Percentiles rank a stretch among this genome's conserved stretches.
Conservation (phyloP, 108 stramenopile genomes). For the Chaetoceros tenuissimus region DNA sequence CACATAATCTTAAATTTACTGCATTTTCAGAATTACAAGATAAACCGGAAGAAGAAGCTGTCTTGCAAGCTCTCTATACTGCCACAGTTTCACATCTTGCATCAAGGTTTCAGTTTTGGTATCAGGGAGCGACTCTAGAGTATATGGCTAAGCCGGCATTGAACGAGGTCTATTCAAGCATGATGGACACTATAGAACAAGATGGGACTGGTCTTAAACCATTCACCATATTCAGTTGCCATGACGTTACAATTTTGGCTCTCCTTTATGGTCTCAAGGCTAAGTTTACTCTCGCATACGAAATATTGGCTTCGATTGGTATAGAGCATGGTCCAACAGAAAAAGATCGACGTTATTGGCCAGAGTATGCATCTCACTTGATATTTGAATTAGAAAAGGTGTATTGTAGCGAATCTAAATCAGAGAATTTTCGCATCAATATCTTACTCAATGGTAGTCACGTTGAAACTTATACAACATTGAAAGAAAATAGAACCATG, state of each 20-base stretch:
- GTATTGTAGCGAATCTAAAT: neutral
- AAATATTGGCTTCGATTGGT: constrained; percentile 1
- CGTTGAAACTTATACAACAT: constrained; percentile 4
- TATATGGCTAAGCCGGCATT: constrained; percentile 54
- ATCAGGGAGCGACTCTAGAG: constrained; percentile 41
- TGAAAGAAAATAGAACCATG: too few relatives aligned
- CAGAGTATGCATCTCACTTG: constrained; percentile 23
- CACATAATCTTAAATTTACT: constrained; percentile 43
- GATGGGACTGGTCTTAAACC: constrained; percentile 26
- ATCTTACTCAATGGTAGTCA: constrained; percentile 26
- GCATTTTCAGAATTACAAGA: constrained; percentile 45
- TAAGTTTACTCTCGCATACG: constrained; percentile 42
- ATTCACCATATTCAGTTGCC: constrained; percentile 61
- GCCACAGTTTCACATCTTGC: constrained; percentile 51
- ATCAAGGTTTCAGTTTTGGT: constrained; percentile 76
- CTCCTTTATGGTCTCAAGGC: constrained; percentile 65
- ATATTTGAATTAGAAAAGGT: constrained; percentile 31
- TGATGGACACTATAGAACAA: constrained; percentile 11
- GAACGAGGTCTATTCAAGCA: constrained; percentile 30
- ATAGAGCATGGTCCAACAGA: too few relatives aligned
- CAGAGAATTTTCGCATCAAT: constrained; percentile 10
- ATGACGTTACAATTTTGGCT: constrained; percentile 67
- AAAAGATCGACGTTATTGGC: constrained; percentile 41
- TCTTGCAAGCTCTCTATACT: constrained; percentile 27
- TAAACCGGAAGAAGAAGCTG: constrained; percentile 33